Evolutionary conservation across 2,329 filamentous ascomycete species (phyloP).

Genomic region (Fusarium illudens): DNA sequence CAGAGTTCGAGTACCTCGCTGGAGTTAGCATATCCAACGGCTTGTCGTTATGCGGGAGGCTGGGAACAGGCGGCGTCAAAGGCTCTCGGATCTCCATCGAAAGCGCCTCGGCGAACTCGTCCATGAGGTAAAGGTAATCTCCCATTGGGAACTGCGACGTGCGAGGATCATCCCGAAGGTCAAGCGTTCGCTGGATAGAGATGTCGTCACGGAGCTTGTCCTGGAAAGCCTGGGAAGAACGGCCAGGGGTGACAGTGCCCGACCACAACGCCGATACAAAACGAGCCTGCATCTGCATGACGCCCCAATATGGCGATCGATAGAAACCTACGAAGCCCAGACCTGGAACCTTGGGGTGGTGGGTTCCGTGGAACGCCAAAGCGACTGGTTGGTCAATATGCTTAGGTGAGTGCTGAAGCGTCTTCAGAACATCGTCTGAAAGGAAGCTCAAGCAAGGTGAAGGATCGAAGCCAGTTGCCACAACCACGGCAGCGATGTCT

Average conservation of each 20-base stretch:
- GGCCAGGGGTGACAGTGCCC: conserved; percentile 29
- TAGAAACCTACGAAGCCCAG: conserved; percentile 87
- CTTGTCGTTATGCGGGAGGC: conserved; percentile 51
- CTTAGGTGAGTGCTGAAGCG: conserved; percentile 64
- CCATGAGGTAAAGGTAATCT: conserved; percentile 80
- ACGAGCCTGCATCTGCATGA: conserved; percentile 86
- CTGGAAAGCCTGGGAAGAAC: conserved; percentile 43
- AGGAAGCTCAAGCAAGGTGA: conserved; percentile 72
- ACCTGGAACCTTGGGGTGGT: conserved; percentile 66
- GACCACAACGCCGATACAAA: conserved; percentile 71
- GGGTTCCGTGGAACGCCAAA: conserved; percentile 72
- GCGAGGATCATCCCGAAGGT: conserved; percentile 61
- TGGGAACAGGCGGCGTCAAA: conserved; percentile 33
- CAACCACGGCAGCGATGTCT: conserved; percentile 71
- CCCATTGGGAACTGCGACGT: conserved; percentile 82
- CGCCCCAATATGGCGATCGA: conserved; percentile 83
- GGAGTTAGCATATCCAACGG: conserved; percentile 65
- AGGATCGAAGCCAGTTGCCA: conserved; percentile 79
- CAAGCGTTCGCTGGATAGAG: conserved; percentile 56
- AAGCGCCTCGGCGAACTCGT: conserved; percentile 70
- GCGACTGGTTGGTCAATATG: conserved; percentile 69
- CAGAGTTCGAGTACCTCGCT: conserved; percentile 58
- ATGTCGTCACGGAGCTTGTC: conserved; percentile 55
- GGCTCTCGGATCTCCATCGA: conserved; percentile 56
- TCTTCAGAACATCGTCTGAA: conserved; percentile 60